phyloP scores from a whole-genome alignment of 2,329 filamentous ascomycete genomes.

The Fusarium paranaense region DNA sequence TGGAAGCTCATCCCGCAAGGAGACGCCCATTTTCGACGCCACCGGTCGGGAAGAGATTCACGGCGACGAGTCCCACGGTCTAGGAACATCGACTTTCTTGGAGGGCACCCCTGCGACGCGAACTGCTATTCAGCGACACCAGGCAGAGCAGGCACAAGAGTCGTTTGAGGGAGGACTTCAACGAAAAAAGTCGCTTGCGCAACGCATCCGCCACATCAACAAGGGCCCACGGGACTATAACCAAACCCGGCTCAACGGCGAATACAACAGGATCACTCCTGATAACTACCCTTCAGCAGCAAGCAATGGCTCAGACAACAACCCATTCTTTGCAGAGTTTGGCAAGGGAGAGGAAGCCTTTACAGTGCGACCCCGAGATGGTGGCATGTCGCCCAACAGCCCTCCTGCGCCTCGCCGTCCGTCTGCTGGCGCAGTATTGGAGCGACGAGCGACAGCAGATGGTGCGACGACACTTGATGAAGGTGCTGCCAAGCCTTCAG shows the following conservation, averaged over 20 bases:
- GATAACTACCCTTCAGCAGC: constrained; percentile 50
- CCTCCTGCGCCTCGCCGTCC: constrained; percentile 60
- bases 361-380: constrained; percentile 55
- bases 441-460: constrained; percentile 75
- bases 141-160: constrained; percentile 75
- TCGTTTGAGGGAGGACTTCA: constrained; percentile 72
- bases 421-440: constrained; percentile 60
- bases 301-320: constrained; percentile 57
- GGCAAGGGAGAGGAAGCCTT: constrained; percentile 67
- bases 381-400: constrained; percentile 64
- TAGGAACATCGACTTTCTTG: constrained; percentile 95
- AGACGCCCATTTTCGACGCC: constrained; percentile 74
- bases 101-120: constrained; percentile 91
- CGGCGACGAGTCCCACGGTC: constrained; percentile 82
- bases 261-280: constrained; percentile 56
- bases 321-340: constrained; percentile 89
- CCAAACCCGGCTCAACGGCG: constrained; percentile 66
- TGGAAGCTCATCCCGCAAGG: constrained; percentile 46
- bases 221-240: constrained; percentile 72
- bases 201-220: constrained; percentile 88
- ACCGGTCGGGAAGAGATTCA: constrained; percentile 76
- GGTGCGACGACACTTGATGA: constrained; percentile 54
- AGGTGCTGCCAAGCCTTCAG: constrained; percentile 62
- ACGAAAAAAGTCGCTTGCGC: constrained; percentile 94
- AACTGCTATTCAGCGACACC: constrained; percentile 79